phyloP scores from a whole-genome alignment of 2,329 filamentous ascomycete species.

The Aspergillus bombycis region DNA sequence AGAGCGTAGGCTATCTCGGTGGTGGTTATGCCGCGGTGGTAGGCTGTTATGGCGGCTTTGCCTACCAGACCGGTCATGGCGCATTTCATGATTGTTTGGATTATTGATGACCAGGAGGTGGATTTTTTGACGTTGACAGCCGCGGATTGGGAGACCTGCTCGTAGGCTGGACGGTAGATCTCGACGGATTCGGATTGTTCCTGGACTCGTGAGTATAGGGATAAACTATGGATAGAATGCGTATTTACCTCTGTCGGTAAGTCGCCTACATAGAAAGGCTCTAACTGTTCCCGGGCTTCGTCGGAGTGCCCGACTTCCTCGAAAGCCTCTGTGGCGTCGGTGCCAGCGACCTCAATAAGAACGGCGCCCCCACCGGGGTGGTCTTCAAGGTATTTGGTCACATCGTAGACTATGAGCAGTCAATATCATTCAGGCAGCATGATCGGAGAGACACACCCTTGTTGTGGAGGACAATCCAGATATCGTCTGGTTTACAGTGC shows the following conservation, averaged over 20 bases:
- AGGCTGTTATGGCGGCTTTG: conserved; percentile 5
- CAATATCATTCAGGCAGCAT: background rate
- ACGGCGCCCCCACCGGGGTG: conserved; percentile 54
- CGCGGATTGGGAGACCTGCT: conserved; percentile 25
- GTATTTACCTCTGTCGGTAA: conserved; percentile 23
- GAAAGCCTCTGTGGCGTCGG: conserved; percentile 45
- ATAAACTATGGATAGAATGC: background rate
- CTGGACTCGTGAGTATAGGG: background rate
- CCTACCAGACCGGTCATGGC: conserved; percentile 12
- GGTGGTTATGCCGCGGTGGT: conserved; percentile 7
- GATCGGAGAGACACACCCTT: conserved; percentile 42
- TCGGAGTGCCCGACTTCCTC: conserved; percentile 49
- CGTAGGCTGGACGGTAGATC: conserved; percentile 24
- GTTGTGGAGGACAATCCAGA: conserved; percentile 61
- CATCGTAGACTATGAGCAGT: conserved; percentile 55
- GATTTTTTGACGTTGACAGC: conserved; percentile 18
- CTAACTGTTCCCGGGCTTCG: conserved; percentile 45
- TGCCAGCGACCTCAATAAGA: conserved; percentile 43
- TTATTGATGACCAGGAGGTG: background rate
- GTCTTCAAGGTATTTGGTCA: conserved; percentile 60
- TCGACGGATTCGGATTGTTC: conserved; percentile 26
- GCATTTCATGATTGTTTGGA: conserved; percentile 10
- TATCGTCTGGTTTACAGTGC: conserved; percentile 51
- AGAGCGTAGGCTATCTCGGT: background rate
- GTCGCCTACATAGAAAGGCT: conserved; percentile 37